Percentiles rank a stretch among this genome's conserved stretches.
These are phyloP conservation scores for Phytophthora sp. DNA, from an alignment of 352 stramenopile genomes.

Conservation along the genomic window DNA sequence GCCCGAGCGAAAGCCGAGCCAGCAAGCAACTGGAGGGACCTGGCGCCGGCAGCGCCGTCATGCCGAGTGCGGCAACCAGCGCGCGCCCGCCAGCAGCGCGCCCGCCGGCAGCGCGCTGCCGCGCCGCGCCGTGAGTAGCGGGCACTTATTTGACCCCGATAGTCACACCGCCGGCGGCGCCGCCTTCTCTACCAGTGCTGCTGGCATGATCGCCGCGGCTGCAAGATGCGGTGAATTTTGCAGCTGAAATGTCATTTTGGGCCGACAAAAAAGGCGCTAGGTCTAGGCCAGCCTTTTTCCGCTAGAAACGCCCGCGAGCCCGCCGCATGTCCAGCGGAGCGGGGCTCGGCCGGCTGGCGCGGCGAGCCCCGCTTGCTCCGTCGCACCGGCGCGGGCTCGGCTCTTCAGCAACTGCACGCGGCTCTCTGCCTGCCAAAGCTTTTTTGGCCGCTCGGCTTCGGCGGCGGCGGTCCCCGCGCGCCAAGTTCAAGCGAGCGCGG, in stretches of 20 bases:
- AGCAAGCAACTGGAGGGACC: slow-evolving; percentile 20
- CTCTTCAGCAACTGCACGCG: too few species aligned
- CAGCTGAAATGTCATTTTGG: slow-evolving; percentile 26
- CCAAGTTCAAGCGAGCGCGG: not conserved
- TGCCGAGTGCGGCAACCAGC: too few species aligned
- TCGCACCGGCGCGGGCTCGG: not conserved
- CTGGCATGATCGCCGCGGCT: slow-evolving; percentile 6
- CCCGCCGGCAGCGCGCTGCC: not conserved
- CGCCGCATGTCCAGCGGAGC: slow-evolving; percentile 2
- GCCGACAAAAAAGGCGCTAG: slow-evolving; percentile 7
- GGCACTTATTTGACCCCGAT: not conserved
- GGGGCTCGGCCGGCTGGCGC: too few species aligned
- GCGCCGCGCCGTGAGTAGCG: not conserved
- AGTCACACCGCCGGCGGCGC: slow-evolving; percentile 1
- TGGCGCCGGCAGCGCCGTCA: slow-evolving; percentile 4
- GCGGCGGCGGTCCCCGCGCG: too few species aligned
- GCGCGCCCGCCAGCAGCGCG: too few species aligned
- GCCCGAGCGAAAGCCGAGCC: not conserved
- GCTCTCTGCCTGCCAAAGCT: too few species aligned
- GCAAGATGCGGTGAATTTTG: slow-evolving; percentile 1
- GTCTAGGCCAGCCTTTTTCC: slow-evolving; percentile 9
- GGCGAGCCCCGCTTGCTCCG: not conserved
- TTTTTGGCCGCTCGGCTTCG: too few species aligned
- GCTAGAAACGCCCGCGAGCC: slow-evolving; percentile 15
- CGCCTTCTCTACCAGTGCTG: not conserved